Conservation (phyloP, 2,329 filamentous ascomycete genomes). For the Colletotrichum filicis region DNA sequence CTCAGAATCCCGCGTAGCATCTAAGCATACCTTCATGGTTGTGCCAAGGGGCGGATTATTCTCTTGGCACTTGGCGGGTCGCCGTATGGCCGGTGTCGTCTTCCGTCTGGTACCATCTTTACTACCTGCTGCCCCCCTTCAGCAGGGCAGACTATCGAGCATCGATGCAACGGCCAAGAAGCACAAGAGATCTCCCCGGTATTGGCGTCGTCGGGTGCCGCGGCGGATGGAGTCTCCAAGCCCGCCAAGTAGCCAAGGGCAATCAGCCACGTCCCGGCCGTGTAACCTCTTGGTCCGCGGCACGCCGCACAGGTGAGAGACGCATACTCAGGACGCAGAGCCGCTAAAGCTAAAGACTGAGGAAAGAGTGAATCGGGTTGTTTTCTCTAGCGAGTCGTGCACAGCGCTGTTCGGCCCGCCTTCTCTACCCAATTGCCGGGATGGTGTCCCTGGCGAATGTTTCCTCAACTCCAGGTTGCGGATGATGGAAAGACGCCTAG, state of each 20-base stretch:
- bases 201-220: slow-evolving; percentile 13
- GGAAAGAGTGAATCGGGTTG: slow-evolving; percentile 8
- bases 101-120: slow-evolving; percentile 6
- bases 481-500: slow-evolving; percentile 1
- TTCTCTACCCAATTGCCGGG: neutral
- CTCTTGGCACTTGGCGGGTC: slow-evolving; percentile 33
- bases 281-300: neutral
- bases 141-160: slow-evolving; percentile 8
- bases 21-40: neutral
- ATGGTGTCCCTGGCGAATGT: slow-evolving; percentile 23
- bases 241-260: slow-evolving; percentile 33
- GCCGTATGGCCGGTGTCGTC: slow-evolving; percentile 31
- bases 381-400: slow-evolving; percentile 24
- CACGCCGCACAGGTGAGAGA: neutral
- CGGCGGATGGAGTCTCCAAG: neutral
- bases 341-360: slow-evolving; percentile 3
- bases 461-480: slow-evolving; percentile 11
- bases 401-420: neutral
- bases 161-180: slow-evolving; percentile 22
- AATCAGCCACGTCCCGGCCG: slow-evolving; percentile 1
- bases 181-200: slow-evolving; percentile 28
- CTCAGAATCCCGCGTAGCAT: slow-evolving; percentile 1
- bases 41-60: slow-evolving; percentile 21
- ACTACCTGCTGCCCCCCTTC: neutral
- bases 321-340: neutral